Evolutionary conservation across 2,329 filamentous ascomycete species (phyloP).

Genomic region (Ophiostoma quercus): DNA sequence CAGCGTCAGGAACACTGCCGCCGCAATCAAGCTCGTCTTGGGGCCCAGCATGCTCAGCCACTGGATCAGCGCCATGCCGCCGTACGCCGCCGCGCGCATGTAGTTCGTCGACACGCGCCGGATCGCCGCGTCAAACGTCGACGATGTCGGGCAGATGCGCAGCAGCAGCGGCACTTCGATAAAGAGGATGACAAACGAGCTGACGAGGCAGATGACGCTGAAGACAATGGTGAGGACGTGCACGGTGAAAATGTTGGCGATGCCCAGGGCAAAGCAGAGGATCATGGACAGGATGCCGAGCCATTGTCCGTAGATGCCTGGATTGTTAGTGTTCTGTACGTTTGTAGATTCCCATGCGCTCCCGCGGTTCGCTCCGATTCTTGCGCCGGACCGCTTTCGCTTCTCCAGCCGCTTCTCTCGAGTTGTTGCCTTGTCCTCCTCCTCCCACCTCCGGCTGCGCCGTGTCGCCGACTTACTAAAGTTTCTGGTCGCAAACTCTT

Average conservation of each 20-base stretch:
- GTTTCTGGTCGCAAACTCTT: conserved; percentile 67
- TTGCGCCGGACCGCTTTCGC: background rate
- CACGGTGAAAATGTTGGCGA: conserved; percentile 61
- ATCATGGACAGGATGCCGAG: conserved; percentile 66
- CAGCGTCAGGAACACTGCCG: conserved; percentile 72
- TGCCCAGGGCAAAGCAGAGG: conserved; percentile 63
- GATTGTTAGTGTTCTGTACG: conserved; percentile 22
- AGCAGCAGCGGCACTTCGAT: conserved; percentile 90
- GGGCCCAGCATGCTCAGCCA: conserved; percentile 69
- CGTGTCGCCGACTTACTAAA: conserved; percentile 52
- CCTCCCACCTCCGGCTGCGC: background rate
- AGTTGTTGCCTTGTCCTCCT: background rate
- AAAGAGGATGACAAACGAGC: conserved; percentile 70
- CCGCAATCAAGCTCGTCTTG: conserved; percentile 73
- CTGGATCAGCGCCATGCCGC: conserved; percentile 72
- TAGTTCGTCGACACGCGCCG: conserved; percentile 93
- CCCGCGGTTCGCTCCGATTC: background rate
- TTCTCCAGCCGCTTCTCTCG: background rate
- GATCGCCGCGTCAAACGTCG: conserved; percentile 81
- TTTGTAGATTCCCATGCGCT: background rate
- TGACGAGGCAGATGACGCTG: conserved; percentile 53
- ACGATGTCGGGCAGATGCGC: conserved; percentile 93
- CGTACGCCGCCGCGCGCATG: conserved; percentile 87
- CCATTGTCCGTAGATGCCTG: conserved; percentile 74
- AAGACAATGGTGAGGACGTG: conserved; percentile 47